Base-by-base conservation (phyloP, 208 protist species). In the Leishmania arabica region DNA sequence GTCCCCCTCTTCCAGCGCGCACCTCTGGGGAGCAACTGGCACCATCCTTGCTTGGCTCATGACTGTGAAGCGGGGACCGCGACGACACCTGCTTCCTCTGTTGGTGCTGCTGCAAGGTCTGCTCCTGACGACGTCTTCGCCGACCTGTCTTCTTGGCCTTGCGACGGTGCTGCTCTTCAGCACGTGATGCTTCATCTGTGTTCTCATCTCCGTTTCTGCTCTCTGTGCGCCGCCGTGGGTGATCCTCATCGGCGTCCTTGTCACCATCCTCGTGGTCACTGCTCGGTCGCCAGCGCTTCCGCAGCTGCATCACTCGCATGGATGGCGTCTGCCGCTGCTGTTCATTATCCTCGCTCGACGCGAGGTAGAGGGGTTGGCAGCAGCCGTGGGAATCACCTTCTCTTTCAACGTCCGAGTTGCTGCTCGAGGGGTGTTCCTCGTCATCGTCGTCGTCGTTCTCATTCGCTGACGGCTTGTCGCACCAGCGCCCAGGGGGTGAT, bases 61-160 rank as follows among this genome's bases (percentile, higher is more conserved):
- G 40, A 54, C 66, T 79, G 47, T 31, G 8, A 31, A 58, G 66
- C 56, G 70, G 45, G 19, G 78, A 77, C n/a, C 45, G 60, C 37
- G 51, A 77, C 47, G 70, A 15, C 37, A 24, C 49, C 49, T 78
- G 70, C 53, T 58, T 49, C 47, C 66, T 62, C 69, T 74, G 69
- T 5, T 62, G 60, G 17, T 71, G 37, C 51, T 81, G 77, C 47
- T 75, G 66, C 15, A 78, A 58, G 19, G 40, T 72, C 37, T 81
- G 76, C 49, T 84, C 76, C 37, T 74, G 77, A 4, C 81, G 81
- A 51, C 81, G 76, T 9, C 82, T 71, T 15, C 82, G 82, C 5
- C 77, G 70, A 34, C 82, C 82, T 3, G 68, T 64, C 58, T 80
- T 83, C 74, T 86, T 85, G 11, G 62, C 47, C 64, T 85, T 85